Evolutionary conservation across 202 grass and related monocot species (phyloP).

Genomic region (Bolboschoenoplectus hybrid): DNA sequence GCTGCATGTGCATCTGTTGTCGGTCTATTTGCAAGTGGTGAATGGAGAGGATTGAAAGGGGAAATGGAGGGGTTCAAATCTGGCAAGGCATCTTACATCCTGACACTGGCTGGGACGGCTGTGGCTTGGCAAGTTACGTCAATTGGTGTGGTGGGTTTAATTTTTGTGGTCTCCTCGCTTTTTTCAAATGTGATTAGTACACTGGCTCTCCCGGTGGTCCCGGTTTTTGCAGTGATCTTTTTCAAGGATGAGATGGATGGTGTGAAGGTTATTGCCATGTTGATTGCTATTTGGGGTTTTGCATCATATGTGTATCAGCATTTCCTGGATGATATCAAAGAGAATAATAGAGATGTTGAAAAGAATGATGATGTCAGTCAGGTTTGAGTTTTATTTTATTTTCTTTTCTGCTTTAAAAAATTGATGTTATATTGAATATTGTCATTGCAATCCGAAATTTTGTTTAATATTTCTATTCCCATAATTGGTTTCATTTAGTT

Average conservation of each 20-base stretch:
- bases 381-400: background rate
- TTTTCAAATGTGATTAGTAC: slow-evolving; percentile 97
- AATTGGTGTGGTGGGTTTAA: slow-evolving; percentile 75
- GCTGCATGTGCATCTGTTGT: slow-evolving; percentile 62
- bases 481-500: background rate
- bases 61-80: slow-evolving; percentile 69
- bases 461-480: background rate
- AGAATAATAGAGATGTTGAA: slow-evolving; percentile 38
- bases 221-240: slow-evolving; percentile 83
- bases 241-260: slow-evolving; percentile 92
- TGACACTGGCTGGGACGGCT: slow-evolving; percentile 73
- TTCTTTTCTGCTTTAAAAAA: background rate
- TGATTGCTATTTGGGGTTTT: slow-evolving; percentile 88
- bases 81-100: slow-evolving; percentile 71
- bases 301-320: slow-evolving; percentile 79
- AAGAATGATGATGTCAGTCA: background rate
- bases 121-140: slow-evolving; percentile 75
- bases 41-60: slow-evolving; percentile 70
- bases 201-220: slow-evolving; percentile 70
- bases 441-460: background rate
- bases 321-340: slow-evolving; percentile 68
- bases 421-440: background rate
- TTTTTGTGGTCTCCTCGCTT: slow-evolving; percentile 83
- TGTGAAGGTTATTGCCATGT: slow-evolving; percentile 80
- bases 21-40: slow-evolving; percentile 77